Percentiles rank a stretch among this genome's conserved stretches.
Evolutionary conservation across 2,329 filamentous ascomycete species (phyloP).

Genomic region (Trichoderma koningii): DNA sequence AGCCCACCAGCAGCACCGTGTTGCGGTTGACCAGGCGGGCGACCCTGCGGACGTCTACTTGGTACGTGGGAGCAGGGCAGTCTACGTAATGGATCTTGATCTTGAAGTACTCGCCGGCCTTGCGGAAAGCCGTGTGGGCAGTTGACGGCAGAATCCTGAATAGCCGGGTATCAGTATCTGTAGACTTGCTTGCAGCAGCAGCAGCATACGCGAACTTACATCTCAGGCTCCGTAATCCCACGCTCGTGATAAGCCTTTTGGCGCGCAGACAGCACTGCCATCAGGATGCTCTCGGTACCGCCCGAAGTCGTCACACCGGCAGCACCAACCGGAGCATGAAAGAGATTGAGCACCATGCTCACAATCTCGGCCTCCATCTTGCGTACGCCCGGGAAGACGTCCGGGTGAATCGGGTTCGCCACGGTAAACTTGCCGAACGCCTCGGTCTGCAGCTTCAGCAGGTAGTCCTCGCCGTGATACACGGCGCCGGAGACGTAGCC

Average conservation of each 20-base stretch:
- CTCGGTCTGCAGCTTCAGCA: slow-evolving; percentile 84
- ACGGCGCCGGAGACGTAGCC: slow-evolving; percentile 92
- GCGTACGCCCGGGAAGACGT: slow-evolving; percentile 94
- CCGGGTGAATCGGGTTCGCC: slow-evolving; percentile 93
- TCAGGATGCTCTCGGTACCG: slow-evolving; percentile 94
- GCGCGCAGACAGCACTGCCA: slow-evolving; percentile 88
- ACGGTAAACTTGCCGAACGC: slow-evolving; percentile 95
- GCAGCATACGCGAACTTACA: slow-evolving; percentile 57
- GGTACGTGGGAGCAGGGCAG: slow-evolving; percentile 82
- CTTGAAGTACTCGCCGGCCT: slow-evolving; percentile 92
- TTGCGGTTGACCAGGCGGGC: slow-evolving; percentile 89
- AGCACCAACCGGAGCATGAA: slow-evolving; percentile 82
- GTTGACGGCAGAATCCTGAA: slow-evolving; percentile 87
- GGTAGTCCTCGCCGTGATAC: slow-evolving; percentile 85
- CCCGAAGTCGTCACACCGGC: slow-evolving; percentile 90
- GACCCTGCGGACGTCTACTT: slow-evolving; percentile 77
- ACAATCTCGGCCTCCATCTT: slow-evolving; percentile 99
- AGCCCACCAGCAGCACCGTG: slow-evolving; percentile 89
- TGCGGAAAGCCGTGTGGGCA: slow-evolving; percentile 93
- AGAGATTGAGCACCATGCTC: slow-evolving; percentile 88
- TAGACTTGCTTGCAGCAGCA: background rate
- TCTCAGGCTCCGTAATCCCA: slow-evolving; percentile 88
- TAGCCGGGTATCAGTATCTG: background rate
- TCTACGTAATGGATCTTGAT: slow-evolving; percentile 90
- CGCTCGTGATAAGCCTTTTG: slow-evolving; percentile 87